phyloP scores from a whole-genome alignment of 306 rosid species.

The Prunus dulcis region DNA sequence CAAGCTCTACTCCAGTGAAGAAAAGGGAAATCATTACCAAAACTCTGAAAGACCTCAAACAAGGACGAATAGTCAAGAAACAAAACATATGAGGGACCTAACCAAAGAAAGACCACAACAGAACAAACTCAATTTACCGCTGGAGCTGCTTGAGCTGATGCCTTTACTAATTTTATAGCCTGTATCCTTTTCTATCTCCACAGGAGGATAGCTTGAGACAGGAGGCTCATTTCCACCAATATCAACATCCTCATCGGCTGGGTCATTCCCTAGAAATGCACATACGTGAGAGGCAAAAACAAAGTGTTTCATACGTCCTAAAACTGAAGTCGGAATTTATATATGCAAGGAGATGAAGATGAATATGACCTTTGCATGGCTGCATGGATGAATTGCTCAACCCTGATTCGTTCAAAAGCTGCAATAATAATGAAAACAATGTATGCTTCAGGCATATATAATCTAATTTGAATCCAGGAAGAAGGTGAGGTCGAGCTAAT shows the following conservation, averaged over 20 bases:
- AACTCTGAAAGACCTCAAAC: neutral
- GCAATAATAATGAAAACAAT: constrained; percentile 24
- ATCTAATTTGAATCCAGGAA: constrained; percentile 6
- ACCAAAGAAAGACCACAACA: neutral
- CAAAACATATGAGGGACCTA: neutral
- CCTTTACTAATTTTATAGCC: constrained; percentile 28
- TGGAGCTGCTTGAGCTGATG: constrained; percentile 43
- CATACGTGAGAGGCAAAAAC: constrained; percentile 2
- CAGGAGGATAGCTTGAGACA: constrained; percentile 57
- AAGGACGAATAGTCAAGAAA: neutral
- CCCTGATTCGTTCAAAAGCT: constrained; percentile 76
- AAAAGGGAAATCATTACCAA: neutral
- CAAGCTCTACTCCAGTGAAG: neutral
- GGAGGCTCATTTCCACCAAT: constrained; percentile 72
- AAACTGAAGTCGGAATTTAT: neutral
- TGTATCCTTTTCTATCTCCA: constrained; percentile 53
- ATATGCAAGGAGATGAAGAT: constrained; percentile 9
- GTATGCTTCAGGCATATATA: neutral
- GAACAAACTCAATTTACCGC: constrained; percentile 38
- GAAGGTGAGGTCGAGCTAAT: constrained; percentile 8
- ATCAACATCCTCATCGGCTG: constrained; percentile 67
- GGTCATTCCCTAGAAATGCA: constrained; percentile 55
- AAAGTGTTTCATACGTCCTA: neutral
- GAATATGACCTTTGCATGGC: constrained; percentile 64
- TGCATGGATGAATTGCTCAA: constrained; percentile 86